phyloP scores from a whole-genome alignment of 2,329 filamentous ascomycete genomes.

The Emergomyces orientalis region DNA sequence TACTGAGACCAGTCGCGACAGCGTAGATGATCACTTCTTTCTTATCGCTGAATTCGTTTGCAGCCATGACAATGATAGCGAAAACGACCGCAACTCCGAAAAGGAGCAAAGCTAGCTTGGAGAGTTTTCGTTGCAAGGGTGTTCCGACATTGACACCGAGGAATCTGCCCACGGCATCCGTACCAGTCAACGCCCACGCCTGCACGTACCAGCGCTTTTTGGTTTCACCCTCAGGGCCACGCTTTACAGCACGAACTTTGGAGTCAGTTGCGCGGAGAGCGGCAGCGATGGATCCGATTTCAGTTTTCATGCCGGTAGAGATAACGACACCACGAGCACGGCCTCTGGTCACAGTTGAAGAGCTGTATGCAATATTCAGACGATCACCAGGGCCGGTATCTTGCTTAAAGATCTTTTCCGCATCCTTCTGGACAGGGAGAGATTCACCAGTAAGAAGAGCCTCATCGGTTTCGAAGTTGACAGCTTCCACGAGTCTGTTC shows the following conservation, averaged over 20 bases:
- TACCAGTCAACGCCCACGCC: conserved; percentile 44
- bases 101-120: conserved; percentile 56
- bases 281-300: conserved; percentile 56
- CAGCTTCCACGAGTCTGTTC: conserved; percentile 43
- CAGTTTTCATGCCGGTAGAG: conserved; percentile 51
- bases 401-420: conserved; percentile 40
- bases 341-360: conserved; percentile 53
- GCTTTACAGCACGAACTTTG: conserved; percentile 44
- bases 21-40: conserved; percentile 58
- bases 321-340: conserved; percentile 53
- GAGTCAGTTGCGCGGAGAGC: conserved; percentile 53
- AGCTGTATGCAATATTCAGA: conserved; percentile 53
- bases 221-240: conserved; percentile 40
- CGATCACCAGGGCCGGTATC: conserved; percentile 52
- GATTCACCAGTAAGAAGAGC: conserved; percentile 55
- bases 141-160: conserved; percentile 61
- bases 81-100: conserved; percentile 59
- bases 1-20: conserved; percentile 49
- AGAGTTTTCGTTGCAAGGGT: conserved; percentile 59
- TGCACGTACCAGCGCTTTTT: conserved; percentile 47
- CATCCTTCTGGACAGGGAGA: conserved; percentile 48
- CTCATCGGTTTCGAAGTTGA: conserved; percentile 53
- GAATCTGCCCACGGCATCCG: conserved; percentile 53
- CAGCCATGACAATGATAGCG: conserved; percentile 58
- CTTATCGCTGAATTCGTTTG: conserved; percentile 48